A percentile compares a stretch with the other conserved stretches of the same genome.
phyloP scores from a whole-genome alignment of 495 filamentous ascomycete species.

The Penicillium tannophilum region DNA sequence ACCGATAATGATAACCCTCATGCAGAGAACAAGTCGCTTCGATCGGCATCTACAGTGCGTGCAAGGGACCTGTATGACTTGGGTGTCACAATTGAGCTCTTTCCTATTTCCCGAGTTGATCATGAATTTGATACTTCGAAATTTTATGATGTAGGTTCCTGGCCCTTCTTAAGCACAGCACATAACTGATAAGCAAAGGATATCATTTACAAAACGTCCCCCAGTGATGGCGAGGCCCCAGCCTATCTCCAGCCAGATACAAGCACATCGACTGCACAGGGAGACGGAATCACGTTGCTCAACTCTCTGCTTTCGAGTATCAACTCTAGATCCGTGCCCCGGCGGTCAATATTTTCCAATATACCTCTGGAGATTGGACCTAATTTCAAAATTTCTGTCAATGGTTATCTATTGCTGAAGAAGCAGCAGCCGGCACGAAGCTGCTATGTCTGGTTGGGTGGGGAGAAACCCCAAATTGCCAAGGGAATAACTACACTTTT shows the following conservation, averaged over 20 bases:
- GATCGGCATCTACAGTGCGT: slow-evolving; percentile 76
- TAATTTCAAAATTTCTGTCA: slow-evolving; percentile 82
- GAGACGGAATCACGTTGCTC: slow-evolving; percentile 78
- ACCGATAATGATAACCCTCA: slow-evolving; percentile 95
- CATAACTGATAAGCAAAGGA: slow-evolving; percentile 53
- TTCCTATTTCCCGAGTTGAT: slow-evolving; percentile 77
- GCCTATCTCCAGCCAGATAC: slow-evolving; percentile 50
- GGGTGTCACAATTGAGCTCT: slow-evolving; percentile 89
- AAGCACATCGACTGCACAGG: slow-evolving; percentile 52
- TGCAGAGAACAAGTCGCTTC: slow-evolving; percentile 64
- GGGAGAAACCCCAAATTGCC: slow-evolving; percentile 80
- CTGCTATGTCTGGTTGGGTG: slow-evolving; percentile 82
- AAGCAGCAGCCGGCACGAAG: slow-evolving; percentile 75
- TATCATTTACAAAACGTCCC: slow-evolving; percentile 70
- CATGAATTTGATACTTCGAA: slow-evolving; percentile 79
- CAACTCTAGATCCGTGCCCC: slow-evolving; percentile 86
- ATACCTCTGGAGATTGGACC: slow-evolving; percentile 85
- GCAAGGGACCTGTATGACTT: slow-evolving; percentile 96
- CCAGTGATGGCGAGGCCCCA: slow-evolving; percentile 68
- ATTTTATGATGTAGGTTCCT: slow-evolving; percentile 80
- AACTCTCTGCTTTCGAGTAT: slow-evolving; percentile 85
- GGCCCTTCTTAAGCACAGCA: neutral
- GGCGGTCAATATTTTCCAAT: slow-evolving; percentile 82
- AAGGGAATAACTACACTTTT: slow-evolving; percentile 69
- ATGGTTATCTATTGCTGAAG: slow-evolving; percentile 88